Base-by-base conservation (phyloP, 345 rosid species). In the Geranium rotundifolium region DNA sequence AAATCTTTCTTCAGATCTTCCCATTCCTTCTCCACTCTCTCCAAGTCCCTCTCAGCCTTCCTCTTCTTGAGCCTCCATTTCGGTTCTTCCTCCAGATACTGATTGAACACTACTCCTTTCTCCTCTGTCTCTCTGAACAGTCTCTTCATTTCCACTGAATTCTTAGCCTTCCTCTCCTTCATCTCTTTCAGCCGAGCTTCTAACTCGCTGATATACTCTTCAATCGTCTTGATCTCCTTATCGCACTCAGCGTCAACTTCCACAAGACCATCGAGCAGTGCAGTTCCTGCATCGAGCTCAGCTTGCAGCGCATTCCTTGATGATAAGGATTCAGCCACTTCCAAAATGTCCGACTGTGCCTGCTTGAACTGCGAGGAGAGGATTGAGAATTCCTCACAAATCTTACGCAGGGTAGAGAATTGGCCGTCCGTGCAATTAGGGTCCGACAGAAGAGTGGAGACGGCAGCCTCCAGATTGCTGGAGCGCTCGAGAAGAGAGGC, bases 1-100 rank as follows among this genome's bases (percentile, higher is more conserved):
- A 70, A 60, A 54, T 70, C 65, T 56, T 59, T 64, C 68, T 59
- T 70, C 61, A 70, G 61, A 17, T 70, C 73, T 60, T 70, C 69
- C 73, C 73, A 70, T 29, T 65, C 73, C 50, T 70, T 70, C 65
- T 65, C 73, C n/a, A 70, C 69, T 57, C 68, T 57, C 65, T 59
- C 68, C 18, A 70, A 50, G 50, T 70, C 73, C 54, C 65, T 18
- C 73, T 70, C 73, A 1, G 69, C 73, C 69, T 70, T 70, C 69
- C 73, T 70, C 65, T 65, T 70, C 55, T 70, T 64, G 54, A 70
- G 61, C 17, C 1, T 64, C 73, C 73, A 70, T 54, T 64, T 70
- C 13, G 73, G 69, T 20, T 60, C 73, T 52, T 70, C 73, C 68
- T 64, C 39, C 1, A 60, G 68, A 61, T 54, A 64, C 60, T 56